Conservation (phyloP, 2,329 filamentous ascomycete genomes). For the Colletotrichum australisinense region DNA sequence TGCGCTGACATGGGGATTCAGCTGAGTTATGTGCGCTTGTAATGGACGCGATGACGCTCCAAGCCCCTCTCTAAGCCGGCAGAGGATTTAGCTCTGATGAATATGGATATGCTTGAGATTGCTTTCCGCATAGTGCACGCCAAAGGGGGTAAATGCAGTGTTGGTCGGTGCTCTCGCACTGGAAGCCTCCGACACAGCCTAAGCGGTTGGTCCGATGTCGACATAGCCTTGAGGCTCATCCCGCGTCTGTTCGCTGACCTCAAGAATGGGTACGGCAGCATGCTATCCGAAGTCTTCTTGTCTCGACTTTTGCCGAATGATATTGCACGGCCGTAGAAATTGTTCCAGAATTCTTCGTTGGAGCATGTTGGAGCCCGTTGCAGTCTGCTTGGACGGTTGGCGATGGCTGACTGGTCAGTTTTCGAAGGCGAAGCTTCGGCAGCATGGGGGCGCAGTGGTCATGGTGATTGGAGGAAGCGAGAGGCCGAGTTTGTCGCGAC, state of each 20-base stretch:
- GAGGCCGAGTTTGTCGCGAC: not conserved
- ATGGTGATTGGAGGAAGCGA: not conserved
- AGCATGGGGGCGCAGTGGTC: not conserved
- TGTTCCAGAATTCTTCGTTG: not conserved
- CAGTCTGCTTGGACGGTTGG: not conserved
- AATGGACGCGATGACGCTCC: not conserved
- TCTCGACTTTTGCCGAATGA: not conserved
- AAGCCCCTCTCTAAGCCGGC: not conserved
- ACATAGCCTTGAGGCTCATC: not conserved
- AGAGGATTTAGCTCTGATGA: not conserved
- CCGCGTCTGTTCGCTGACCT: not conserved
- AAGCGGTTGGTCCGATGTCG: constrained; percentile 3
- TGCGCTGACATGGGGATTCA: not conserved
- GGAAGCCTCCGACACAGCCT: not conserved
- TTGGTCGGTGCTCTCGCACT: too few relatives aligned
- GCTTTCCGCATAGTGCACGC: not conserved
- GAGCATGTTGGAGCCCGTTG: not conserved
- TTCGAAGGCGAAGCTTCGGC: not conserved
- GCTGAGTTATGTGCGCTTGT: not conserved
- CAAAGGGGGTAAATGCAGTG: not conserved
- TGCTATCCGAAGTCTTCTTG: not conserved
- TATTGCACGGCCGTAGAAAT: not conserved
- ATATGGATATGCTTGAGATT: not conserved
- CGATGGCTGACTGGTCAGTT: not conserved
- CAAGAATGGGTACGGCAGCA: not conserved